Percentiles rank a stretch among this genome's conserved stretches.
phyloP scores from a whole-genome alignment of 2,329 filamentous ascomycete genomes.

The Botrytis tulipae region DNA sequence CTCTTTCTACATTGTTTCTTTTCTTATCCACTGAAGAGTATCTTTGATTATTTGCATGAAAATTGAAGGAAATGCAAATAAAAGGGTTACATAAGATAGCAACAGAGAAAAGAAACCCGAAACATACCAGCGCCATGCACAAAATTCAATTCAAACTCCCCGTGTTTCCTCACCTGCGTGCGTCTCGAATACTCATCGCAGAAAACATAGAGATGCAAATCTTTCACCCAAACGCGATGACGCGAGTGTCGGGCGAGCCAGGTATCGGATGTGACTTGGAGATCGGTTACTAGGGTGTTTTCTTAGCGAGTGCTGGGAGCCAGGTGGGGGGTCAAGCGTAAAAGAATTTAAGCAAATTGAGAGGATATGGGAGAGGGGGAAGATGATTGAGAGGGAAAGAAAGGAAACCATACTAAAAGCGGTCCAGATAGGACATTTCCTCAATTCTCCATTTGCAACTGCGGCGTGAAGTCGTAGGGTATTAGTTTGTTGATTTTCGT shows the following conservation, averaged over 20 bases:
- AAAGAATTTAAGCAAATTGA: accelerated
- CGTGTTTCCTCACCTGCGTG: conserved; percentile 47
- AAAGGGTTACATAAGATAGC: not conserved
- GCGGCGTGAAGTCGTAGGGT: conserved; percentile 56
- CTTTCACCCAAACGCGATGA: conserved; percentile 51
- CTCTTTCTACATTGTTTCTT: not conserved
- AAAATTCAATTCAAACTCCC: conserved; percentile 38
- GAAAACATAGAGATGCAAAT: conserved; percentile 59
- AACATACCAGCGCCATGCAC: conserved; percentile 32
- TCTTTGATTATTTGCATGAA: accelerated
- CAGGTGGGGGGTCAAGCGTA: not conserved
- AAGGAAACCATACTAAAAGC: conserved; percentile 51
- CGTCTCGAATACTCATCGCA: conserved; percentile 54
- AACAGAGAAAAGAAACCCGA: no score
- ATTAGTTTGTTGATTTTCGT: conserved; percentile 49
- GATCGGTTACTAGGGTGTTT: conserved; percentile 48
- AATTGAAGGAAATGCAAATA: not conserved
- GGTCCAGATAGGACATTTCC: conserved; percentile 60
- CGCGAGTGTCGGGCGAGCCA: conserved; percentile 52
- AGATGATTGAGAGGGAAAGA: not conserved
- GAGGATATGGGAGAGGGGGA: no score
- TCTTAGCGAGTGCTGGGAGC: not conserved
- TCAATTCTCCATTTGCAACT: conserved; percentile 54
- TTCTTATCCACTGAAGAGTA: not conserved
- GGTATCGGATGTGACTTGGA: conserved; percentile 45